These are phyloP conservation scores for Phialophora chinensis DNA, from an alignment of 2,329 filamentous ascomycete genomes.

Conservation along the genomic window DNA sequence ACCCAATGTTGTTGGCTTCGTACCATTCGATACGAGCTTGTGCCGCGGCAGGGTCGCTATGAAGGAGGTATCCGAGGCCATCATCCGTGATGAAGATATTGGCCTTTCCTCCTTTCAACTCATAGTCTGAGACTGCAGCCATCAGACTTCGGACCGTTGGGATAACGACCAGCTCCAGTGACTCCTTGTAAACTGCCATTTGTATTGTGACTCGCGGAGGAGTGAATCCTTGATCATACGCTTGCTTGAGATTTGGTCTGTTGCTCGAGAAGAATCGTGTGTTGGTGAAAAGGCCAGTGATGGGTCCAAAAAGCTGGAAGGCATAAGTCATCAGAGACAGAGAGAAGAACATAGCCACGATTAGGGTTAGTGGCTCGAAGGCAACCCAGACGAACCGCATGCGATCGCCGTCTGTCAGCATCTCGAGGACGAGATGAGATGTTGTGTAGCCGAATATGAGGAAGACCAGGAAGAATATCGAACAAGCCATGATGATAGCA, in stretches of 20 bases:
- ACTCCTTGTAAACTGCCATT: constrained; percentile 87
- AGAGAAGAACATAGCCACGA: constrained; percentile 33
- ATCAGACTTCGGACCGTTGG: constrained; percentile 63
- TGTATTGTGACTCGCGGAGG: constrained; percentile 70
- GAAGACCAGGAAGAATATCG: constrained; percentile 70
- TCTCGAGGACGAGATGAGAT: constrained; percentile 71
- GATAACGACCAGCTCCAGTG: constrained; percentile 69
- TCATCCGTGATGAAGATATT: constrained; percentile 49
- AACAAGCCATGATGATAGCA: constrained; percentile 64
- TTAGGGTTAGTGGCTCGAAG: constrained; percentile 30
- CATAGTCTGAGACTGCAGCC: constrained; percentile 64
- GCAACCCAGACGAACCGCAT: constrained; percentile 64
- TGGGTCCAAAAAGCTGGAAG: constrained; percentile 60
- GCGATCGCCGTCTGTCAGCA: constrained; percentile 68
- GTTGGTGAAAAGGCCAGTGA: constrained; percentile 53
- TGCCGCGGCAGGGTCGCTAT: constrained; percentile 34
- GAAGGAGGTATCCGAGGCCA: constrained; percentile 45
- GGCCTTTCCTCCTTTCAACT: constrained; percentile 57
- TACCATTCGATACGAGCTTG: constrained; percentile 56
- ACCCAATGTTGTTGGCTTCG: constrained; percentile 55
- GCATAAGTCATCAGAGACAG: constrained; percentile 40
- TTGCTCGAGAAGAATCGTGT: constrained; percentile 69
- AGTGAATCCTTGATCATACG: constrained; percentile 27
- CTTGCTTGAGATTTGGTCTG: constrained; percentile 82
- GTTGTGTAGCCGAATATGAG: constrained; percentile 72